Base-by-base conservation (phyloP, 768 basidiomycete species). In the Mycena rosella region DNA sequence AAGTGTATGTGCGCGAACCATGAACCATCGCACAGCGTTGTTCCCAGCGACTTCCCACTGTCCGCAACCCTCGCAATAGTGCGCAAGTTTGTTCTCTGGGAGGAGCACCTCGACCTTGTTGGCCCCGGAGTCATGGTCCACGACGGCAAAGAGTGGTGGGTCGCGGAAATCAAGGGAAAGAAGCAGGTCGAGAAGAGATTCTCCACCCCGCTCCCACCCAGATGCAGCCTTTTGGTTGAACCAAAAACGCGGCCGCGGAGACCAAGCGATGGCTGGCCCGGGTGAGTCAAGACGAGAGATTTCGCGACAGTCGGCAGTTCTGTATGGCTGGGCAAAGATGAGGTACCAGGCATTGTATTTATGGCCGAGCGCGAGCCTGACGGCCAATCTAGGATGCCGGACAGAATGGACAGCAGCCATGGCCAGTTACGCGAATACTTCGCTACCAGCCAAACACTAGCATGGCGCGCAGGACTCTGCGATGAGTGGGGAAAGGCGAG, bases 181-280 rank as follows among this genome's bases (percentile, higher is more conserved):
- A 5, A 73, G 67, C 13, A 71, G 54, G 17, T 71, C 72, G 22
- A 73, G 67, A 17, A 73, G 72, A 26, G 70, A 63, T 60, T 69
- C 65, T 18, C 52, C 65, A 8, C 32, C 53, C 24, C 22, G 45
- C 54, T 73, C 72, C 72, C 72, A 73, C 13, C 72, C 72, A 11
- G 69, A 65, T 15, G 29, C 40, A 45, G 70, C 69, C 26, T 15
- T n/a, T 0, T 56, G 58, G 62, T 65, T 40, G 65, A 73, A 73
- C 64, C 67, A 69, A 58, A 73, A 73, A 3, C 70, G 69, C 27
- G 48, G 56, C 34, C 66, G 66, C 9, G 48, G 58, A 24, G 56
- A 61, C 61, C 45, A 65, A 6, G 22, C 38, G 15, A 45, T 26
- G 24, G 38, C 2, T n/a, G 62, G 48, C 22, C 55, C 51, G 14